phyloP scores from a whole-genome alignment of 176 grass and related monocot species.

The Musa schizocarpa region DNA sequence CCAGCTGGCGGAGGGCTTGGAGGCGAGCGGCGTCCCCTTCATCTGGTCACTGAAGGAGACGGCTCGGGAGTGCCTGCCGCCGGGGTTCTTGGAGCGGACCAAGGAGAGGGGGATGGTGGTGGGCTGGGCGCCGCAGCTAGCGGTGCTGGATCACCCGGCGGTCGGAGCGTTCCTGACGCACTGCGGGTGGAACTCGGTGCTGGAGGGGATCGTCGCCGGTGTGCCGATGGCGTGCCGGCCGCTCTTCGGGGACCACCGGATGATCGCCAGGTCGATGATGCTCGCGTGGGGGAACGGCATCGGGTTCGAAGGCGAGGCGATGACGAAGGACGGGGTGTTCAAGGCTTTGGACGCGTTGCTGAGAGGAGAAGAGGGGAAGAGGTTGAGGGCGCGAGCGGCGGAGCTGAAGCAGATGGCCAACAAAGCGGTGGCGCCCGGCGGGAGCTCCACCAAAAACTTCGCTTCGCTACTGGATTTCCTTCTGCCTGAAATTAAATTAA shows the following conservation, averaged over 20 bases:
- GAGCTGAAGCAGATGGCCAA: not conserved
- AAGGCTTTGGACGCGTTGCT: not conserved
- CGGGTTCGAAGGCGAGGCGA: not conserved
- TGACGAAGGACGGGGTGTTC: not conserved
- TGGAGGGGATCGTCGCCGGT: not conserved
- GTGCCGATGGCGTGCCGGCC: constrained; percentile 2
- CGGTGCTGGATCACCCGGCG: constrained; percentile 29
- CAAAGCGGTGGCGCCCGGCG: not conserved
- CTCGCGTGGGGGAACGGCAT: not conserved
- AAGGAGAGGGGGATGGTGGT: constrained; percentile 15
- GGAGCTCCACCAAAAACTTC: not conserved
- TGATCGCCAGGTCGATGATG: not conserved
- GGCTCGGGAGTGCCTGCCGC: constrained; percentile 9
- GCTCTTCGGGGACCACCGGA: not conserved
- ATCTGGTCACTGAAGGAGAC: not conserved
- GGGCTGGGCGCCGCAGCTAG: constrained; percentile 39
- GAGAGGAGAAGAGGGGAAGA: constrained; percentile 24
- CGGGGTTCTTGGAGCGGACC: constrained; percentile 26
- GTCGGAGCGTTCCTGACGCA: constrained; percentile 9
- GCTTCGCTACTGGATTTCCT: constrained; percentile 25
- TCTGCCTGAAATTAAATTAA: not conserved
- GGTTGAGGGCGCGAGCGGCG: not conserved
- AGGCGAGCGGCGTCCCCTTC: not conserved
- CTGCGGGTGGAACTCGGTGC: constrained; percentile 10
- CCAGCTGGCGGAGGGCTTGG: not conserved